phyloP scores from a whole-genome alignment of 768 basidiomycete genomes.

The Boletus sensibilis region DNA sequence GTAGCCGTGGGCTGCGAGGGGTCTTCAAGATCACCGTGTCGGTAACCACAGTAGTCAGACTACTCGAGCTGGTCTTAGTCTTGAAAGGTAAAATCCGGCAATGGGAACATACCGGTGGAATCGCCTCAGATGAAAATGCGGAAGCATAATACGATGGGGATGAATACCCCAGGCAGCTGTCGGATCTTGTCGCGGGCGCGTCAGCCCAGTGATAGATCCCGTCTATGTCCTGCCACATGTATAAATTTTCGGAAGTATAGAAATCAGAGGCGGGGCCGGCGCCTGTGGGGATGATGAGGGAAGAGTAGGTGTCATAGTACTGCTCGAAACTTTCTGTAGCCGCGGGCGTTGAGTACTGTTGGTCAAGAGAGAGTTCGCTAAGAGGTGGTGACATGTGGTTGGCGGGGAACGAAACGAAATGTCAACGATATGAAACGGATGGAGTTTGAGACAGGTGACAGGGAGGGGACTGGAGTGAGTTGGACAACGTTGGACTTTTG shows the following conservation, averaged over 20 bases:
- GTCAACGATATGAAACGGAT: conserved; percentile 28
- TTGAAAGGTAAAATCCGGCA: not conserved
- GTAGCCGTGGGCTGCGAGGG: conserved; percentile 3
- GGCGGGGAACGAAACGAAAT: conserved; percentile 13
- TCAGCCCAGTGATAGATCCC: conserved; percentile 30
- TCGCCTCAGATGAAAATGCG: conserved; percentile 14
- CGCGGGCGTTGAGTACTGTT: conserved; percentile 8
- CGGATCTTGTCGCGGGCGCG: conserved; percentile 26
- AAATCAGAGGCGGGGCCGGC: conserved; percentile 19
- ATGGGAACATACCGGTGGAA: conserved; percentile 18
- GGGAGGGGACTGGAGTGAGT: conserved; percentile 10
- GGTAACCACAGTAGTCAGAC: conserved; percentile 20
- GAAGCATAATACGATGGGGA: conserved; percentile 15
- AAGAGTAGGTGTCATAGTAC: conserved; percentile 21
- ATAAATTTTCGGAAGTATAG: conserved; percentile 29
- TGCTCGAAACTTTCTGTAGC: conserved; percentile 19
- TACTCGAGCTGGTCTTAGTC: conserved; percentile 8
- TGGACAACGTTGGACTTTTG: conserved; percentile 10
- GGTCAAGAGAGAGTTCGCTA: conserved; percentile 22
- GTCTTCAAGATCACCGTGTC: conserved; percentile 16
- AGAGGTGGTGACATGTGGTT: conserved; percentile 26
- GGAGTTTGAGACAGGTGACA: not conserved
- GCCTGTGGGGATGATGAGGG: conserved; percentile 16
- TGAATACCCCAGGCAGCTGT: conserved; percentile 21
- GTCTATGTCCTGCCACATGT: conserved; percentile 28